Base-by-base conservation (phyloP, 306 rosid species). In the Purshia tridentata region DNA sequence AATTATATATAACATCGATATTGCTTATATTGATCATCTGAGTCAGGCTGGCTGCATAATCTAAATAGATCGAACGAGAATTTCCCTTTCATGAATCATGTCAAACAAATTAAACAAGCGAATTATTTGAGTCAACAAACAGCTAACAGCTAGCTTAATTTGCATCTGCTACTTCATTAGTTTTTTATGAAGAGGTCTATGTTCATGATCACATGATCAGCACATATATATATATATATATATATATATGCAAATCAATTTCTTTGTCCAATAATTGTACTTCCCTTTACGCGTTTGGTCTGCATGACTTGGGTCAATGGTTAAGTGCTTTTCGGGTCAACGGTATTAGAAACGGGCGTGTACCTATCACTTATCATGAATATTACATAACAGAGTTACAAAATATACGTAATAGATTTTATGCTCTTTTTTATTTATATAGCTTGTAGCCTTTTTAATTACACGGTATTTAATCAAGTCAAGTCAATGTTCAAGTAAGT, bases 321-420 rank as follows among this genome's bases (percentile, higher is more conserved):
- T 47, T 3, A 18, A 53, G 10, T 2, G 42, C 9, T 20, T 69
- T 65, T 37, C 40, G 62, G 62, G 85, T 81, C 81, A 84, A 78
- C 42, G 60, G 68, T 20, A 44, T 56, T 35, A 29, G 67, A 56
- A 75, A 60, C 46, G 18, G 6, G 5, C 12, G 35, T 29, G 35
- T 29, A 29, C 35, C 35, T 29, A 29, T 29, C 35, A 29, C 2
- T 14, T 10, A 44, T 66, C 40, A 44, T 65, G 35, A 44, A 23
- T 16, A 67, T 18, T 4, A 54, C 59, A 54, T n/a, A 54, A 8
- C 9, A 29, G 35, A 29, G 35, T 29, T 29, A 29, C 35, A 29
- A 29, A 29, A 29, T 29, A 29, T 29, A 29, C 35, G 2, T 29
- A 29, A 29, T 0, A 51, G 8, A 12, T 29, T 19, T 19, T 20